These are phyloP conservation scores for Aureobasidium vineae DNA, from an alignment of 2,329 filamentous ascomycete species.

Conservation along the genomic window DNA sequence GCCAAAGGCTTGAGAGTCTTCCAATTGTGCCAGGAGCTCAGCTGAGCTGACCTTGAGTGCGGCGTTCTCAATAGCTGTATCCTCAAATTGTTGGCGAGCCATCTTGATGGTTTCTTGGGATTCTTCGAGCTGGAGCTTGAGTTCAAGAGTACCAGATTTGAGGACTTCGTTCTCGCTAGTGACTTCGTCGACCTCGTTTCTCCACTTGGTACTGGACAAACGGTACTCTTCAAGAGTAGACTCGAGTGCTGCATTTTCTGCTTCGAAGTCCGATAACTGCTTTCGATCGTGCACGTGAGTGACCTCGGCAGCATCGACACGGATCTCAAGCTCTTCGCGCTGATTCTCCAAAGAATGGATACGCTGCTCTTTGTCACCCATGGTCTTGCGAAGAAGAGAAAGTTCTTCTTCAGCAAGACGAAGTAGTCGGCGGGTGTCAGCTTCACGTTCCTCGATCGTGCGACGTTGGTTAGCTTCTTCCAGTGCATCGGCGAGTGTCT, in stretches of 20 bases:
- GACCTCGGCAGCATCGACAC: slow-evolving; percentile 40
- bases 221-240: slow-evolving; percentile 64
- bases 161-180: slow-evolving; percentile 68
- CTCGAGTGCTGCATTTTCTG: slow-evolving; percentile 61
- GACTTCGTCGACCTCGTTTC: slow-evolving; percentile 57
- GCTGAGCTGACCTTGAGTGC: background rate
- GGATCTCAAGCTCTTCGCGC: slow-evolving; percentile 42
- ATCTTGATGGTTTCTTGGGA: background rate
- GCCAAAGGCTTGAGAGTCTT: slow-evolving; percentile 12
- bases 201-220: slow-evolving; percentile 58
- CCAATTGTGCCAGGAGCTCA: slow-evolving; percentile 10
- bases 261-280: slow-evolving; percentile 46
- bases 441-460: slow-evolving; percentile 46
- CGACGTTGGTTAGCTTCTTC: slow-evolving; percentile 46
- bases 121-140: slow-evolving; percentile 6
- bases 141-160: slow-evolving; percentile 48
- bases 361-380: slow-evolving; percentile 45
- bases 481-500: slow-evolving; percentile 39
- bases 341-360: slow-evolving; percentile 46
- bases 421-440: slow-evolving; percentile 46
- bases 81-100: background rate
- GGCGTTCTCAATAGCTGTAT: slow-evolving; percentile 1
- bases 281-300: slow-evolving; percentile 32
- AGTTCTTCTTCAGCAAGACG: slow-evolving; percentile 52
- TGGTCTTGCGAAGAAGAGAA: slow-evolving; percentile 45